phyloP scores from a whole-genome alignment of 768 basidiomycete genomes.

The Leccinum longicurvipes region DNA sequence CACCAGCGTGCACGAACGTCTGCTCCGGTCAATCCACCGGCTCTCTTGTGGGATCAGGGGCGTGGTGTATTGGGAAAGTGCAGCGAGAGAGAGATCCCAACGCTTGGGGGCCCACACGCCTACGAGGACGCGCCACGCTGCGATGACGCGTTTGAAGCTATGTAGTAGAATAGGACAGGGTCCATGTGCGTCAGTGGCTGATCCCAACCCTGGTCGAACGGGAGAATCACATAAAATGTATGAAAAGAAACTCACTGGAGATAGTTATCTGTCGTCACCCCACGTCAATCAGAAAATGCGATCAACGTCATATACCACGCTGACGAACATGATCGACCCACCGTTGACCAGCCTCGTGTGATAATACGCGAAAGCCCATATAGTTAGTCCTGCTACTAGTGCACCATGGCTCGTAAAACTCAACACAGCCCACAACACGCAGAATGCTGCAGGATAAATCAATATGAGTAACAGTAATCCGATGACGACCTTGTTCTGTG shows the following conservation, averaged over 20 bases:
- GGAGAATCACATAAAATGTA: background rate
- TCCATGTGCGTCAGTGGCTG: slow-evolving; percentile 19
- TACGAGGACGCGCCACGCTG: slow-evolving; percentile 95
- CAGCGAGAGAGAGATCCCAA: slow-evolving; percentile 77
- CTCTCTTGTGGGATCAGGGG: slow-evolving; percentile 64
- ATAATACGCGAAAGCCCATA: slow-evolving; percentile 80
- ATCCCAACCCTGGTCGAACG: slow-evolving; percentile 13
- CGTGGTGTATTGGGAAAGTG: slow-evolving; percentile 69
- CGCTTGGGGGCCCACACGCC: slow-evolving; percentile 88
- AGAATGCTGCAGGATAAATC: slow-evolving; percentile 83
- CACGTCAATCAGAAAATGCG: background rate
- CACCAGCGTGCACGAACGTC: slow-evolving; percentile 29
- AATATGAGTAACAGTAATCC: slow-evolving; percentile 70
- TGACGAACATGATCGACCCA: slow-evolving; percentile 38
- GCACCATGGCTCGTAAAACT: slow-evolving; percentile 74
- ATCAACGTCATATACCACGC: slow-evolving; percentile 23
- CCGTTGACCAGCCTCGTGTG: slow-evolving; percentile 86
- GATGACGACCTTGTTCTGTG: slow-evolving; percentile 94
- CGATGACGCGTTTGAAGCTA: slow-evolving; percentile 82
- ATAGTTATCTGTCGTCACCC: slow-evolving; percentile 56
- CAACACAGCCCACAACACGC: slow-evolving; percentile 81
- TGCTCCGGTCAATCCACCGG: slow-evolving; percentile 62
- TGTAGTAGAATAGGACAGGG: slow-evolving; percentile 1
- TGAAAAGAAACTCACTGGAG: slow-evolving; percentile 53
- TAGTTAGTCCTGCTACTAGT: slow-evolving; percentile 59